Base-by-base conservation (phyloP, 495 filamentous ascomycete species). In the Hyphodiscus hymeniophilus region DNA sequence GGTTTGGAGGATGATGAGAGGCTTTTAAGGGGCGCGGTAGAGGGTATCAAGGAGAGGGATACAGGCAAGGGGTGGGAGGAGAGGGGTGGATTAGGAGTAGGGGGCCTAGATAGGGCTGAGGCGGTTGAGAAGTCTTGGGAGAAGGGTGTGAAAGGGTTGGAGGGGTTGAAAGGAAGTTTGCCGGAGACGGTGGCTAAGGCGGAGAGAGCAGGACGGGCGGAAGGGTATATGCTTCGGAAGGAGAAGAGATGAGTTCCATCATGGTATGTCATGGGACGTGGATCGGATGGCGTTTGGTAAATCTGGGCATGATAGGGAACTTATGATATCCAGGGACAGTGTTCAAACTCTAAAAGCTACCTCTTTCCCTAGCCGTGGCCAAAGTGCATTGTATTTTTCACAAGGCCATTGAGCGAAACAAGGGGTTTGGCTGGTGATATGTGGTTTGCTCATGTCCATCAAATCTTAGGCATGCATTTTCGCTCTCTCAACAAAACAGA, bases 201-300 rank as follows among this genome's bases (percentile, higher is more conserved):
- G 66, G 87, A 92, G 70, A 73, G 87, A 67, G 87, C 85, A 43
- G 69, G 72, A 51, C 73, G 73, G 39, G 87, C 84, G 42, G 86
- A 80, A 36, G 79, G 79, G 51, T 76, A 76, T 62, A 70, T 60
- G 21, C 33, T 52, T 28, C 26, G 23, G 15, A 65, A 36, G 36
- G 36, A 48, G 24, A 44, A 20, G 31, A 38, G 39, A 30, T 56
- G 42, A 34, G 28, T 24, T 12, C 7, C 5, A 38, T 34, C n/a
- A 20, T 26, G 20, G 39, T 16, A 43, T 52, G n/a, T 39, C 3
- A 15, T 42, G 34, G 30, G 35, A 30, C 42, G 42, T 13, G 12
- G 24, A 38, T 32, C 32, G 38, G 28, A 43, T 11, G 20, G 38
- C 26, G 47, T 50, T 42, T 24, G 2, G 45, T 21, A 15, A 39